Conservation (phyloP, 257 asterid genomes). For the Solanum appendiculatum region DNA sequence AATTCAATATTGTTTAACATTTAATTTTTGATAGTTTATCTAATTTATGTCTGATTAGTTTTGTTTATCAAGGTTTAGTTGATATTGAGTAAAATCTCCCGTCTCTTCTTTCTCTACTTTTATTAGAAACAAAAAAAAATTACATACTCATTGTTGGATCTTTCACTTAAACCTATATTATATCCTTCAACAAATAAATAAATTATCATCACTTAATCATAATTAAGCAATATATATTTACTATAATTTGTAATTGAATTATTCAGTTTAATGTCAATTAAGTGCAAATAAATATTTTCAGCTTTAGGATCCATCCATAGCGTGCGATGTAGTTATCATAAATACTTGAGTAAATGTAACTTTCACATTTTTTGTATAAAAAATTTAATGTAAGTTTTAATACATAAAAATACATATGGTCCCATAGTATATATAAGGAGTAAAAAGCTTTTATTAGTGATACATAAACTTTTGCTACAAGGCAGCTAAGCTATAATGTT, state of each 20-base stretch:
- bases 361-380: neutral
- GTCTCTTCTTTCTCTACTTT: neutral
- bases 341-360: neutral
- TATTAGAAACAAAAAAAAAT: too few relatives aligned
- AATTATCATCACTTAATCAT: neutral
- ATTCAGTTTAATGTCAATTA: neutral
- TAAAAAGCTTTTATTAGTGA: neutral
- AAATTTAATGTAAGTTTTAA: neutral
- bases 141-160: too few relatives aligned
- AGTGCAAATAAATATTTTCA: neutral
- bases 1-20: neutral
- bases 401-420: neutral
- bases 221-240: neutral
- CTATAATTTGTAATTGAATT: neutral
- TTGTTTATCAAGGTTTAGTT: neutral
- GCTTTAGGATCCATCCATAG: neutral
- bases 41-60: neutral
- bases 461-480: neutral
- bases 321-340: neutral
- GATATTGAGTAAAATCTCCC: neutral
- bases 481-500: neutral
- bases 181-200: neutral
- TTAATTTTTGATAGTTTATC: neutral
- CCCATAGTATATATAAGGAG: neutral
- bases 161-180: neutral